Evolutionary conservation across 768 basidiomycete species (phyloP), one percentile per base, ranked within the genome.

Genomic region (Suillus weaverae): DNA sequence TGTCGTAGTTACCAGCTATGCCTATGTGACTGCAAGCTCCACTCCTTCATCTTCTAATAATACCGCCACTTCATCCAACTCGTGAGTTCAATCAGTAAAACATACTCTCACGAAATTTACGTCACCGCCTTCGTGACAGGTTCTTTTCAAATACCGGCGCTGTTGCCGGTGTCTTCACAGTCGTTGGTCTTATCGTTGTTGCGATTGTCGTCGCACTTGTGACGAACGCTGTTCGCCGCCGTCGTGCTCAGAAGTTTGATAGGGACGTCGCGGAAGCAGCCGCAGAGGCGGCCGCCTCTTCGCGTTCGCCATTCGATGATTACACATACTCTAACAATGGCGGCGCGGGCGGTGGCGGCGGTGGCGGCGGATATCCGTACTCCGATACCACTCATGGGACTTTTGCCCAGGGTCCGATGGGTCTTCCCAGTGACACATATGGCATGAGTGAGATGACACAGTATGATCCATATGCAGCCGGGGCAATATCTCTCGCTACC

Each of bases 81-180:
- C 74, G 74, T 75, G 32, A 66, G 74, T 76, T n/a, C 61, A 1
- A 39, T 30, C 30, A 13, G 32, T 2, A 4, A 30, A 38, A 5
- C 6, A 13, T 1, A 8, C 39, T 36, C 51, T 20, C 61, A 61
- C 65, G 32, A 32, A 43, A 35, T 70, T 66, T 64, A 65, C 39
- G 35, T 65, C 26, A 2, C n/a, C 43, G 53, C 11, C 35, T 5
- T 32, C 10, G 43, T 22, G 26, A 20, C 7, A 89, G 90, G 51
- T 92, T 92, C 79, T 88, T 92, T 73, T 66, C 80, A 55, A 92
- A 93, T 78, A 91, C 75, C 22, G 88, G 85, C 26, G 91, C 89
- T 0, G 87, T 92, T 1, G 88, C 88, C 2, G 91, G 87, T 14
- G 85, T 86, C 0, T 92, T 92, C 77, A 78, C 86, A 22, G 88